These are phyloP conservation scores for Linanthus parryae DNA, from an alignment of 148 eudicot species.

Conservation along the genomic window DNA sequence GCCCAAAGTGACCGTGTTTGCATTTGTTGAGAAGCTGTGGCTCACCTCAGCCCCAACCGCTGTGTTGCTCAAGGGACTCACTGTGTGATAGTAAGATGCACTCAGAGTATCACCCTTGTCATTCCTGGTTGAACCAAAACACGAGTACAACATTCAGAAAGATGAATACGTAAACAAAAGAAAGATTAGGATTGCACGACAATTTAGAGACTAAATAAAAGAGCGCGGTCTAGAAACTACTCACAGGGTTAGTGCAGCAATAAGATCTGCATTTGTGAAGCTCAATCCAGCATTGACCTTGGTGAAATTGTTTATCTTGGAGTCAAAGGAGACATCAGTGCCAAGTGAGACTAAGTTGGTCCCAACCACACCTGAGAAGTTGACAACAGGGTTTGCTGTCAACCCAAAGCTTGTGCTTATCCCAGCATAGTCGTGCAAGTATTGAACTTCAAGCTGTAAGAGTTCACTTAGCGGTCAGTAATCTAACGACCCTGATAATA, in stretches of 20 bases:
- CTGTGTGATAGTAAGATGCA: constrained; percentile 57
- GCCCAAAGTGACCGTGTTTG: constrained; percentile 50
- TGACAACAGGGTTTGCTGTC: constrained; percentile 56
- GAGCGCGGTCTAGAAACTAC: constrained; percentile 11
- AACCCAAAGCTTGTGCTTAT: constrained; percentile 52
- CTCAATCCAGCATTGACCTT: constrained; percentile 61
- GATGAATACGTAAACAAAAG: not conserved
- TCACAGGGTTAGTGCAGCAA: constrained; percentile 58
- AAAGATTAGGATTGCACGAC: not conserved
- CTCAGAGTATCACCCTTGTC: constrained; percentile 51
- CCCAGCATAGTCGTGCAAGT: constrained; percentile 66
- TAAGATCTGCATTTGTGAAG: constrained; percentile 42
- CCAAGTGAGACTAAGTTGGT: constrained; percentile 42
- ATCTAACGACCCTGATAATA: not conserved
- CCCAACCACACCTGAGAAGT: constrained; percentile 56
- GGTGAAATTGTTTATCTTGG: constrained; percentile 39
- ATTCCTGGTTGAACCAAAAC: constrained; percentile 27
- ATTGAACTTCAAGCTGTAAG: constrained; percentile 56
- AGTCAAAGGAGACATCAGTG: constrained; percentile 53
- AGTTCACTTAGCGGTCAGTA: not conserved
- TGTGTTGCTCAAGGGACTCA: constrained; percentile 39
- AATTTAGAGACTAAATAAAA: not conserved
- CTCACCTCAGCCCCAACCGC: constrained; percentile 67
- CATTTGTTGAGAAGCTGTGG: constrained; percentile 48
- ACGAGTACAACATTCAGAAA: not conserved